phyloP scores from a whole-genome alignment of 2,329 filamentous ascomycete genomes.

The Fusarium continuum region DNA sequence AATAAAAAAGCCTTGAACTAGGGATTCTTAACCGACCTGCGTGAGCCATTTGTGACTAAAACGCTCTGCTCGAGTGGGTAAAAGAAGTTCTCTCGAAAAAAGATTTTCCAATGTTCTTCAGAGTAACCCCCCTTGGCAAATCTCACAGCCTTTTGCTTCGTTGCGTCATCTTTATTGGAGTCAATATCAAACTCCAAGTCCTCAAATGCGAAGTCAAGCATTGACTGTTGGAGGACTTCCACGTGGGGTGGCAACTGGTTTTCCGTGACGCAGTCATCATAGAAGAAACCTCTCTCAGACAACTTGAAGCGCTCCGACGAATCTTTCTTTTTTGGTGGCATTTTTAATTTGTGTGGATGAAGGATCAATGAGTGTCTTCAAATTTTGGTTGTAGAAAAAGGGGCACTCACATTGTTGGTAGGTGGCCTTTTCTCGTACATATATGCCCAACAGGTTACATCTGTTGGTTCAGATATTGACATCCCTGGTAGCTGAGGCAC shows the following conservation, averaged over 20 bases:
- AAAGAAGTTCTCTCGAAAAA: neutral
- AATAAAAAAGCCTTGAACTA: fast-evolving
- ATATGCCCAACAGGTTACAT: neutral
- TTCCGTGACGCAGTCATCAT: neutral
- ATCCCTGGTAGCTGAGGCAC: neutral
- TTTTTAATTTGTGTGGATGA: fast-evolving
- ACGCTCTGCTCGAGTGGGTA: fast-evolving
- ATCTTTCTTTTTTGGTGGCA: fast-evolving
- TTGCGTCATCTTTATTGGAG: neutral
- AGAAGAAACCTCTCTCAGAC: neutral
- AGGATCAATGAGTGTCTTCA: no score
- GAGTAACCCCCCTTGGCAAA: neutral
- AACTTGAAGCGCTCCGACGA: neutral
- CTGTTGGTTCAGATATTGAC: neutral
- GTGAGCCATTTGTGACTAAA: fast-evolving
- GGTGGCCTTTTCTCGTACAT: neutral
- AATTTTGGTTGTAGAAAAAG: no score
- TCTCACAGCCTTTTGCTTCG: neutral
- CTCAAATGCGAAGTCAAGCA: neutral
- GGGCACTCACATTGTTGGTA: neutral
- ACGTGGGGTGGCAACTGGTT: neutral
- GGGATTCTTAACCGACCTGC: neutral
- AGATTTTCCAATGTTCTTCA: neutral
- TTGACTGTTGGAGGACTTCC: neutral
- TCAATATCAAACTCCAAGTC: no score